Percentiles rank a stretch among this genome's conserved stretches.
phyloP scores from a whole-genome alignment of 805 yeast genomes.

The Nakazawaea siamensis region DNA sequence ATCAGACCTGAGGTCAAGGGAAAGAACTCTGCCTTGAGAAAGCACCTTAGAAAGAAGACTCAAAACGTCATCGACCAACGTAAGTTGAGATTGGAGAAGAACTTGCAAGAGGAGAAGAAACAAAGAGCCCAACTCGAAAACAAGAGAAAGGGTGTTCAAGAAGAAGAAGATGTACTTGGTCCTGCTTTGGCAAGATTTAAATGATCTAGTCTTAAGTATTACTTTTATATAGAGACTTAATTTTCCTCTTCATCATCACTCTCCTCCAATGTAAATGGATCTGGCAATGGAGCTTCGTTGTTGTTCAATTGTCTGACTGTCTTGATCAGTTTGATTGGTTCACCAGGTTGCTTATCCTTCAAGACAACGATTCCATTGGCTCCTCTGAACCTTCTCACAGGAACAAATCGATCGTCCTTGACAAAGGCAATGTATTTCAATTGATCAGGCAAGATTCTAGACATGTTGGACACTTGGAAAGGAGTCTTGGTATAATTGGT shows the following conservation, averaged over 20 bases:
- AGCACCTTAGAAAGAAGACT: conserved; percentile 73
- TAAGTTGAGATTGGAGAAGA: conserved; percentile 65
- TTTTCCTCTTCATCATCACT: conserved; percentile 35
- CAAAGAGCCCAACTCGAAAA: conserved; percentile 46
- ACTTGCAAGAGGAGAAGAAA: conserved; percentile 66
- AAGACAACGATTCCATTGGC: conserved; percentile 65
- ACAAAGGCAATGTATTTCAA: conserved; percentile 72
- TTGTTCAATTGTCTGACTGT: conserved; percentile 76
- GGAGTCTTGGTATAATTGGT: conserved; percentile 55
- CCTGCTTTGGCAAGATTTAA: conserved; percentile 41
- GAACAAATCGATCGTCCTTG: conserved; percentile 69
- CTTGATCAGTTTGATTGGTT: conserved; percentile 59
- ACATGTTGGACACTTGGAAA: conserved; percentile 66
- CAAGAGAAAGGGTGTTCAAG: conserved; percentile 36
- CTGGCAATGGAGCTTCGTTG: conserved; percentile 68
- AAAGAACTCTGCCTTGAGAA: conserved; percentile 77
- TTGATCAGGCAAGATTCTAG: conserved; percentile 87
- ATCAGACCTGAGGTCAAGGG: conserved; percentile 66
- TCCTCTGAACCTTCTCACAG: conserved; percentile 72
- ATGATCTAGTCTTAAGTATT: not conserved
- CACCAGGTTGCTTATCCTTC: conserved; percentile 52
- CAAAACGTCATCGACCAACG: conserved; percentile 84
- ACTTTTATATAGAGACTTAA: not conserved
- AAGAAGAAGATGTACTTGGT: conserved; percentile 44
- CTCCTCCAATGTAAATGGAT: conserved; percentile 57